Evolutionary conservation across 177 flowering plant genomes (phyloP).

Genomic region (Vitis hybrid): DNA sequence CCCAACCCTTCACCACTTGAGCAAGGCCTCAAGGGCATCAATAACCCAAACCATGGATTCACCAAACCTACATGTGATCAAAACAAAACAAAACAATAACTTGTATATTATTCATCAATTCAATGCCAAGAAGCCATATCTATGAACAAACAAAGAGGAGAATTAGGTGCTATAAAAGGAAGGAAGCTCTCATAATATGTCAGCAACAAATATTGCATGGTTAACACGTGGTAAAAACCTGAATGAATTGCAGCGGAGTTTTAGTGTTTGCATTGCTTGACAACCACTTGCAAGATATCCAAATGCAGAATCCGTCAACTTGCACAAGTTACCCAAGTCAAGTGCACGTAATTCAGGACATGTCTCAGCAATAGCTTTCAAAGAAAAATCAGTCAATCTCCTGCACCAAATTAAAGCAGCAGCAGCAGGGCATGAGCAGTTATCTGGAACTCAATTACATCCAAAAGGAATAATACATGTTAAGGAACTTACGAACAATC

Average conservation of each 20-base stretch:
- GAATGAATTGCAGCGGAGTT: conserved; percentile 63
- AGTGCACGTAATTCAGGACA: conserved; percentile 57
- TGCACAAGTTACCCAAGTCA: conserved; percentile 55
- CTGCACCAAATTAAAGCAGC: conserved; percentile 40
- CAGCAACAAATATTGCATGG: no score
- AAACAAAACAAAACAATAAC: no score
- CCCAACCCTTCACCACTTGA: no score
- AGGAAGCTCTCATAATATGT: no score
- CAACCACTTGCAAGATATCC: conserved; percentile 76
- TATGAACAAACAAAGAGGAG: no score
- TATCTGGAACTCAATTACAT: neutral
- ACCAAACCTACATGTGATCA: no score
- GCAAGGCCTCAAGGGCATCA: no score
- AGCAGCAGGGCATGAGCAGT: neutral
- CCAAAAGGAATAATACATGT: neutral
- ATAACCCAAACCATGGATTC: no score
- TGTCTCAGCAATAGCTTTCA: conserved; percentile 52
- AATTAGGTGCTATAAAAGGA: no score
- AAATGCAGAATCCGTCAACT: conserved; percentile 69
- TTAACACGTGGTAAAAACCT: conserved; percentile 37
- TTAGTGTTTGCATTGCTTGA: conserved; percentile 44
- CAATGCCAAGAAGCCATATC: no score
- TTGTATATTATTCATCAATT: no score
- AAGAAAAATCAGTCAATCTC: conserved; percentile 68
- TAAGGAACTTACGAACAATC: conserved; percentile 56